phyloP scores from a whole-genome alignment of 495 filamentous ascomycete species.

The Aspergillus bertholletiae region DNA sequence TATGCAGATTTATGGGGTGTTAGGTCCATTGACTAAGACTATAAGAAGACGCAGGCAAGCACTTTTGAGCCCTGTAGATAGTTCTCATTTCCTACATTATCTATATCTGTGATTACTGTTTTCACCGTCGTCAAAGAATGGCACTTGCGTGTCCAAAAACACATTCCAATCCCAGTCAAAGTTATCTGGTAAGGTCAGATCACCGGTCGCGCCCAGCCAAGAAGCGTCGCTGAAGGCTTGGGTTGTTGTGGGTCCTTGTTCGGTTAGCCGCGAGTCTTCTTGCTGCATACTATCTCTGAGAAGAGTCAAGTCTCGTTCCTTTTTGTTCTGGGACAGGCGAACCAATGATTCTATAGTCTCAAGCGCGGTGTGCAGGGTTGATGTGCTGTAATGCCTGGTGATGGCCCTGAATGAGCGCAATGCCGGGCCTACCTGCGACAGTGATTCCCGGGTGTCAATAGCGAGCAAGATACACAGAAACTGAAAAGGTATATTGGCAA shows the following conservation, averaged over 20 bases:
- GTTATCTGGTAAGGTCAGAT: background rate
- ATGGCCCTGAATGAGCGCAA: slow-evolving; percentile 42
- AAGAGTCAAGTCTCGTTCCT: background rate
- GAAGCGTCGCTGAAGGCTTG: background rate
- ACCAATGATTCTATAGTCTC: background rate
- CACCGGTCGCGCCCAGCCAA: background rate
- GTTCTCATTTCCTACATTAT: background rate
- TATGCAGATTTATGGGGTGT: background rate
- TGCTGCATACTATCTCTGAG: background rate
- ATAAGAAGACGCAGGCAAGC: background rate
- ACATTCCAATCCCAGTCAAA: background rate
- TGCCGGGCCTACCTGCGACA: slow-evolving; percentile 40
- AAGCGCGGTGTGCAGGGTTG: background rate
- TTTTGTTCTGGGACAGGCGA: background rate
- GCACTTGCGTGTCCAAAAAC: background rate
- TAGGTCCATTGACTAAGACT: background rate
- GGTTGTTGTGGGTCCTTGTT: background rate
- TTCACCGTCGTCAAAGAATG: background rate
- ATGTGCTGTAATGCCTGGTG: slow-evolving; percentile 1
- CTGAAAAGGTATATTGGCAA: slow-evolving; percentile 50
- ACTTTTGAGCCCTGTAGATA: background rate
- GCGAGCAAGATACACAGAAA: slow-evolving; percentile 46
- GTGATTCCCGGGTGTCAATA: slow-evolving; percentile 41
- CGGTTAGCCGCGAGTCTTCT: background rate
- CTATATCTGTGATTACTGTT: background rate